phyloP scores from a whole-genome alignment of 805 yeast species.

The Kodamaea kaohsiungensis region DNA sequence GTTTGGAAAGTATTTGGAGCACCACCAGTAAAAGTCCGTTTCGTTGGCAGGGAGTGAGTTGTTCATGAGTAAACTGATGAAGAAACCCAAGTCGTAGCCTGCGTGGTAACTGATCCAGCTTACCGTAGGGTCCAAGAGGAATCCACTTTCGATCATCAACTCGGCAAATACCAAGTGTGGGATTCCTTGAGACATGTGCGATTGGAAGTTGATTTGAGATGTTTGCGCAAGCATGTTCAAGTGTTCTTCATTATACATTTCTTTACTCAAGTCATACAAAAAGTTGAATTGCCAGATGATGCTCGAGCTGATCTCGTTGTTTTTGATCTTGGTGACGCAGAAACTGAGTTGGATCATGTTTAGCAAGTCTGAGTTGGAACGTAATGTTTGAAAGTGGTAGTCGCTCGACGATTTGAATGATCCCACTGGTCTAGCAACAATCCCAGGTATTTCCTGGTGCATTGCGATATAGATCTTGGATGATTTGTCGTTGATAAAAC shows the following conservation, averaged over 20 bases:
- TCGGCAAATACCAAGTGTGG: slow-evolving; percentile 81
- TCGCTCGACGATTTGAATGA: slow-evolving; percentile 85
- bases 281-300: slow-evolving; percentile 97
- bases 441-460: slow-evolving; percentile 94
- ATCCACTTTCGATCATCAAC: slow-evolving; percentile 79
- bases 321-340: slow-evolving; percentile 39
- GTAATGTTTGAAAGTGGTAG: slow-evolving; percentile 92
- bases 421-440: slow-evolving; percentile 94
- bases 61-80: slow-evolving; percentile 74
- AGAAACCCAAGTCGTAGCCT: slow-evolving; percentile 93
- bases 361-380: slow-evolving; percentile 86
- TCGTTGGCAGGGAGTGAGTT: slow-evolving; percentile 77
- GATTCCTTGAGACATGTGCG: slow-evolving; percentile 76
- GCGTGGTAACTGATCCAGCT: slow-evolving; percentile 92
- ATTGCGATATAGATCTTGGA: slow-evolving; percentile 56
- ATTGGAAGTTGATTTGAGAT: slow-evolving; percentile 74
- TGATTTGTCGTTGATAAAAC: slow-evolving; percentile 53
- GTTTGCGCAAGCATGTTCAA: slow-evolving; percentile 76
- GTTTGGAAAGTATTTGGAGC: slow-evolving; percentile 73
- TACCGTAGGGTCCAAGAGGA: slow-evolving; percentile 67
- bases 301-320: slow-evolving; percentile 55
- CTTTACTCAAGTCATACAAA: slow-evolving; percentile 69
- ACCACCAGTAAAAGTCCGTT: slow-evolving; percentile 72
- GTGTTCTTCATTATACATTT: slow-evolving; percentile 88
- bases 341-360: slow-evolving; percentile 74